These are phyloP conservation scores for Abrus pulchellus DNA, from an alignment of 306 rosid genomes.

Conservation along the genomic window DNA sequence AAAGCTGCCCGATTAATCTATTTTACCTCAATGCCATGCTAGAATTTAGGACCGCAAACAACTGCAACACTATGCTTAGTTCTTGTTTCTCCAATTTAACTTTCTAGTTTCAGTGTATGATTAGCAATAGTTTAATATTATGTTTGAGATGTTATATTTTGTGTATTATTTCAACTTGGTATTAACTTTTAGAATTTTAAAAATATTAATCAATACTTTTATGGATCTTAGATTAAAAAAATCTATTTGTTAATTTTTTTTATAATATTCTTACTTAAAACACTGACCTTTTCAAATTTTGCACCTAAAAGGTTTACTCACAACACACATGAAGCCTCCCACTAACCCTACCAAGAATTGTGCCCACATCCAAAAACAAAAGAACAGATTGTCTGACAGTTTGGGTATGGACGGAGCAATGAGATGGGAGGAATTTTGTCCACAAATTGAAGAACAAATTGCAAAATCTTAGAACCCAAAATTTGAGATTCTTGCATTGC, in stretches of 20 bases:
- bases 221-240: no score
- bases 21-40: slow-evolving; percentile 39
- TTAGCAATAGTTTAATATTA: neutral
- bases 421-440: slow-evolving; percentile 41
- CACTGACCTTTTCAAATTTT: neutral
- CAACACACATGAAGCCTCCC: neutral
- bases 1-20: slow-evolving; percentile 4
- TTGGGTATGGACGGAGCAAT: slow-evolving; percentile 26
- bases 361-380: slow-evolving; percentile 33
- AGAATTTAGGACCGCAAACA: slow-evolving; percentile 32
- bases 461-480: slow-evolving; percentile 20
- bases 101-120: neutral
- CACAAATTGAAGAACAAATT: slow-evolving; percentile 45
- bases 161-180: neutral
- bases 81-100: slow-evolving; percentile 10
- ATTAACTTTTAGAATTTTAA: neutral
- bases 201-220: no score
- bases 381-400: neutral
- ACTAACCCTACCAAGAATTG: slow-evolving; percentile 11
- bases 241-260: no score
- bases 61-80: neutral
- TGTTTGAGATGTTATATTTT: neutral
- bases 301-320: neutral
- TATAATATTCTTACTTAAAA: no score
- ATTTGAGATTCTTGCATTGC: slow-evolving; percentile 42